Base-by-base conservation (phyloP, 2,329 filamentous ascomycete species). In the Curvularia verruculosa region DNA sequence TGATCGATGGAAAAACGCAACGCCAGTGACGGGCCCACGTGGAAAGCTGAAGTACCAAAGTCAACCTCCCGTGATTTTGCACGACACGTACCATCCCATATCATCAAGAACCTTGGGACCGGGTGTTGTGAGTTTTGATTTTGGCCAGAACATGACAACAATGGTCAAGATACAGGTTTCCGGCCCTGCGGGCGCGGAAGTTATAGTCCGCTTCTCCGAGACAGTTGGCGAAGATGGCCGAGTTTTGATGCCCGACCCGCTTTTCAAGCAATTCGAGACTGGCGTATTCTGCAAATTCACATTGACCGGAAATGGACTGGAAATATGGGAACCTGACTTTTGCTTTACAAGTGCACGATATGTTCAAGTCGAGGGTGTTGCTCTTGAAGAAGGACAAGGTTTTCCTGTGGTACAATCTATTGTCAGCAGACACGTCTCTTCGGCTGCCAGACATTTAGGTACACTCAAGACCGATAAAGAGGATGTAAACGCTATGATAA, bases 301-400 rank as follows among this genome's bases (percentile, higher is more conserved):
- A 0, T 63, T 79, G 1, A 59, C 68, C 1, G 75, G 76, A 0
- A 67, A 54, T 0, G 71, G 67, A 0, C 46, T 60, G 0, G 75
- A 79, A 51, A 63, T 59, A 5, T 79, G 77, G 77, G 65, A 70
- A 34, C 77, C 78, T 0, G 77, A 79, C 57, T 79, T 79, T 54
- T 77, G 72, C 61, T 79, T 79, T 59, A 80, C 77, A 3, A 75
- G 75, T 40, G 77, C 77, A 1, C 69, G 77, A 0, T 79, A 79
- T 48, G 77, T 79, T 43, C 77, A 79, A 49, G 64, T 79, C 29
- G 77, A 79, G 53, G 76, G 77, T 23, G 76, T 67, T 1, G 68
- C 75, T 0, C 58, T 74, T 3, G 61, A 70, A 19, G 61, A 57
- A 5, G 51, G 54, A 6, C 18, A 46, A 5, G 28, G 34, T 2